Evolutionary conservation across 139 green algal species (phyloP), one percentile per base, ranked within the genome.

Genomic region (Volvox africanus): DNA sequence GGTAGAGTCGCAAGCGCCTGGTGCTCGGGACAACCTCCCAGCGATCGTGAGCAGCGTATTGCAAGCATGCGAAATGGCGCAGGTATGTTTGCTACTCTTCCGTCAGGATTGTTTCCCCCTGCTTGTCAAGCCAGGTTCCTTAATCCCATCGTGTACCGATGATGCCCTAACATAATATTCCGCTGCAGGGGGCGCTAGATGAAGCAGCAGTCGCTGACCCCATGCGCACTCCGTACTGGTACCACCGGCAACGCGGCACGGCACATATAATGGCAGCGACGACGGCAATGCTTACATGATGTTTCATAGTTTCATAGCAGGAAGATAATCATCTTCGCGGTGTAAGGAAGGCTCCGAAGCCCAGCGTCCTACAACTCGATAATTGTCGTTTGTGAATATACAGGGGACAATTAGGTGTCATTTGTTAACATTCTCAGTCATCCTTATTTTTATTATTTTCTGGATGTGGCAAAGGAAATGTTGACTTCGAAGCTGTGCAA

Each of bases 211-310:
- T 92, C 30, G 88, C 93, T 35, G 93, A 95, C 89, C 93, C 93
- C 26, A 95, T 95, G 24, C 87, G 91, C 61, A 33, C 62, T 2
- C 89, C 79, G 16, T 95, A 92, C 68, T 93, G 91, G 91, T 86
- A 44, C 32, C 86, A 93, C 44, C 75, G 92, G 11, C 37, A 80
- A 32, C 87, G 71, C 3, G 44, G 71, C 19, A 2, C 76, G 37
- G 73, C 32, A 32, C 14, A 32, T 24, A 44, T 62, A 5, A 35
- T 62, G 50, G 28, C 71, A 20, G 1, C 44, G 0, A 32, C 86
- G 1, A 36, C 30, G 14, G 71, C 16, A 0, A 22, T 76, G 86
- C 71, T 89, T n/a, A 18, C 28, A 6, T 89, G 37, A 82, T 67
- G 33, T 32, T 55, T 55, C 9, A 55, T 55, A 14, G 44, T 5